phyloP scores from a whole-genome alignment of 2,329 filamentous ascomycete genomes.

The Xylaria sp. region DNA sequence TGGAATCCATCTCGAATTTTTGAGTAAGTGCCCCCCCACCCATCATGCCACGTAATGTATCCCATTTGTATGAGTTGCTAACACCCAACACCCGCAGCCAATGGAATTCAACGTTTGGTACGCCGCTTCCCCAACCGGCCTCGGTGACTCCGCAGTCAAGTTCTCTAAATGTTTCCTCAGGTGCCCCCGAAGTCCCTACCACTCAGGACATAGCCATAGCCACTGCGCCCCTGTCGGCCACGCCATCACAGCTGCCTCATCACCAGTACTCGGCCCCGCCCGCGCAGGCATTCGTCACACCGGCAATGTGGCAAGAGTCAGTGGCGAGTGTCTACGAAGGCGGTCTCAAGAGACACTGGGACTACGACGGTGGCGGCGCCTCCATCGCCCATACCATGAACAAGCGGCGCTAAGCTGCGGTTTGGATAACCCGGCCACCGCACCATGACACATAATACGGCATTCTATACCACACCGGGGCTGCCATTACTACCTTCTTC shows the following conservation, averaged over 20 bases:
- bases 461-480: no score
- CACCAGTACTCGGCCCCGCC: slow-evolving; percentile 57
- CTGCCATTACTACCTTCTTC: no score
- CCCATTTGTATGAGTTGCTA: slow-evolving; percentile 20
- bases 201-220: slow-evolving; percentile 59
- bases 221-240: slow-evolving; percentile 50
- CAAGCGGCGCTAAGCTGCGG: slow-evolving; percentile 41
- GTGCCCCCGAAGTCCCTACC: slow-evolving; percentile 59
- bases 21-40: slow-evolving; percentile 67
- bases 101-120: slow-evolving; percentile 95
- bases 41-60: background rate
- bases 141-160: slow-evolving; percentile 53
- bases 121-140: slow-evolving; percentile 55
- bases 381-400: slow-evolving; percentile 39
- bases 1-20: slow-evolving; percentile 92
- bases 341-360: slow-evolving; percentile 67
- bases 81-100: slow-evolving; percentile 62
- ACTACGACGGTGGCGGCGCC: slow-evolving; percentile 51
- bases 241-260: slow-evolving; percentile 53
- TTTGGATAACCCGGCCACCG: no score
- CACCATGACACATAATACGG: no score
- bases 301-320: slow-evolving; percentile 76
- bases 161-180: slow-evolving; percentile 60
- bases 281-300: slow-evolving; percentile 66
- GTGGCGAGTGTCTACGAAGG: slow-evolving; percentile 72